Conservation (phyloP, 371 early-diverging fungal genomes). For the Mucor velutinosus region DNA sequence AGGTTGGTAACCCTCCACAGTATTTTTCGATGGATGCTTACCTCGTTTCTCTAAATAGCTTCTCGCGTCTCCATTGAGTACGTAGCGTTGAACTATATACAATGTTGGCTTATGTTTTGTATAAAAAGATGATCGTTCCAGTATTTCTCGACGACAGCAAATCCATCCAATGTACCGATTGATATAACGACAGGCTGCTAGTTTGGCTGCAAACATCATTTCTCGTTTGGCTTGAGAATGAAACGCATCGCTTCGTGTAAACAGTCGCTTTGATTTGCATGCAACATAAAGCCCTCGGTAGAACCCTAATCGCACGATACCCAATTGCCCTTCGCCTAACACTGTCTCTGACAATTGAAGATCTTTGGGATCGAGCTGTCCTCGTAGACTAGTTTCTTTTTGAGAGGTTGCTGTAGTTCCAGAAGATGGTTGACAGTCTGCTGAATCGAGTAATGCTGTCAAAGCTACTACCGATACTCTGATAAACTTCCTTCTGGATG, state of each 20-base stretch:
- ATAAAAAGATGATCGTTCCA: not conserved
- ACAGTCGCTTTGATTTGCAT: conserved; percentile 28
- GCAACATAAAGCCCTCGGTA: conserved; percentile 29
- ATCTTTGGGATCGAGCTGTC: not conserved
- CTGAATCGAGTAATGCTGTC: not conserved
- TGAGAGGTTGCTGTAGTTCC: not conserved
- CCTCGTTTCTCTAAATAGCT: conserved; percentile 29
- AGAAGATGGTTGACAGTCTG: not conserved
- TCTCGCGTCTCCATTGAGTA: conserved; percentile 33
- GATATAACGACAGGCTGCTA: conserved; percentile 28
- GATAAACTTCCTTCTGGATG: not conserved
- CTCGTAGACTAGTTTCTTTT: not conserved
- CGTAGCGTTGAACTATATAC: conserved; percentile 31
- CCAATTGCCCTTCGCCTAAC: conserved; percentile 35
- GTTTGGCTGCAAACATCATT: conserved; percentile 30
- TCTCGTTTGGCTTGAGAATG: conserved; percentile 24
- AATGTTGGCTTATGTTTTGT: not conserved
- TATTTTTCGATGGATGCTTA: conserved; percentile 1
- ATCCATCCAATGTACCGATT: conserved; percentile 36
- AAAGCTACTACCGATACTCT: not conserved
- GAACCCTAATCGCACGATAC: conserved; percentile 22
- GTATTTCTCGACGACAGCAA: conserved; percentile 1
- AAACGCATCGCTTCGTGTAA: not conserved
- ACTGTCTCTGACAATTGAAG: conserved; percentile 2
- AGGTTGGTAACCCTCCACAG: not conserved